Percentiles rank a stretch among this genome's conserved stretches.
Evolutionary conservation across 768 basidiomycete genomes (phyloP).

Genomic region (Rhizopogon salebrosus): DNA sequence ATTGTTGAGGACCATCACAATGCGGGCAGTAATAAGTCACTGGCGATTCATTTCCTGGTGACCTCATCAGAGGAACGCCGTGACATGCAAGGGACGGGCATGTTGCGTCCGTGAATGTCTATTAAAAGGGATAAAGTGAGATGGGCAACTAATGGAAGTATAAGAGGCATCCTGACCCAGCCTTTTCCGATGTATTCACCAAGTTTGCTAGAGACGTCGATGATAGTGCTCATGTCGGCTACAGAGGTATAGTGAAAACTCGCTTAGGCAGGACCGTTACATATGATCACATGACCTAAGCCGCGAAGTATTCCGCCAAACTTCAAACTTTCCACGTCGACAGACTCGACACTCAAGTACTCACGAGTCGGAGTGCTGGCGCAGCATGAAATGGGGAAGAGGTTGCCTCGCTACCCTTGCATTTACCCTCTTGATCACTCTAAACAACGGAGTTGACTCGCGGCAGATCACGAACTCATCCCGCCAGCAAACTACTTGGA

Average conservation of each 20-base stretch:
- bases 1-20: slow-evolving; percentile 42
- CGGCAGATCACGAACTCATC: slow-evolving; percentile 6
- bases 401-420: slow-evolving; percentile 50
- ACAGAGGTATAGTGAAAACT: slow-evolving; percentile 3
- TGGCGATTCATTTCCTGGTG: slow-evolving; percentile 48
- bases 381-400: slow-evolving; percentile 36
- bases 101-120: slow-evolving; percentile 62
- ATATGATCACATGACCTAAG: background rate
- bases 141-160: background rate
- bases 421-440: slow-evolving; percentile 31
- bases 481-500: slow-evolving; percentile 40
- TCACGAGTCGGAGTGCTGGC: slow-evolving; percentile 29
- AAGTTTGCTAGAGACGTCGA: slow-evolving; percentile 55
- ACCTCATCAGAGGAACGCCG: slow-evolving; percentile 66
- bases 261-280: too few species aligned
- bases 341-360: too few species aligned
- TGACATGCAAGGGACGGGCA: slow-evolving; percentile 54
- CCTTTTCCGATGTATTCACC: slow-evolving; percentile 74
- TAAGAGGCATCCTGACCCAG: slow-evolving; percentile 45
- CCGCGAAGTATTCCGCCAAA: background rate
- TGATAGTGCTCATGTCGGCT: slow-evolving; percentile 41
- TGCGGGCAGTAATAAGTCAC: slow-evolving; percentile 54
- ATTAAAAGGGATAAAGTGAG: background rate
- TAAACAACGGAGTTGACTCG: slow-evolving; percentile 23
- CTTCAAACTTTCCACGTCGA: slow-evolving; percentile 18